Percentiles rank a stretch among this genome's conserved stretches.
These are phyloP conservation scores for Dianthus caryophyllus DNA, from an alignment of 148 eudicot genomes.

Conservation along the genomic window DNA sequence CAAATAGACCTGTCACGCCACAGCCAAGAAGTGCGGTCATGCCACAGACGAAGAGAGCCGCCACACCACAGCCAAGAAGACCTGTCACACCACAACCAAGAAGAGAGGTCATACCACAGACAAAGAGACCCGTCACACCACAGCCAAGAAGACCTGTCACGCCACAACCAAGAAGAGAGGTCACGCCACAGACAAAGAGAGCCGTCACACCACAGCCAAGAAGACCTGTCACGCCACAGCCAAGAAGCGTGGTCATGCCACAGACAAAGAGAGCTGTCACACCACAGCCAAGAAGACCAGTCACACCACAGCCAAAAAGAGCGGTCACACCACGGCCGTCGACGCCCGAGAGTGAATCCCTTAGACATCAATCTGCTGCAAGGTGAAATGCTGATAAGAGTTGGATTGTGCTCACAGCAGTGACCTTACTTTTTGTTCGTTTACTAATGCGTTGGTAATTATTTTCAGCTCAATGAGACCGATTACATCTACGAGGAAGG, in stretches of 20 bases:
- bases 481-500: slow-evolving; percentile 22
- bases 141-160: slow-evolving; percentile 22
- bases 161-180: too few relatives aligned
- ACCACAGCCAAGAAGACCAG: too few relatives aligned
- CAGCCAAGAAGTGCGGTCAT: slow-evolving; percentile 15
- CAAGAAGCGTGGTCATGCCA: too few relatives aligned
- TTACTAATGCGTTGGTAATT: neutral
- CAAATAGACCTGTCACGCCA: slow-evolving; percentile 21
- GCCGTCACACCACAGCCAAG: slow-evolving; percentile 22
- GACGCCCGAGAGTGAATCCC: slow-evolving; percentile 25
- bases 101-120: too few relatives aligned
- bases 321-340: slow-evolving; percentile 23
- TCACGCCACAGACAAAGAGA: slow-evolving; percentile 28
- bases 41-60: too few relatives aligned
- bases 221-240: slow-evolving; percentile 23
- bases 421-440: neutral
- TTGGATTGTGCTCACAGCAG: neutral
- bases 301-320: slow-evolving; percentile 18
- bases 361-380: slow-evolving; percentile 32
- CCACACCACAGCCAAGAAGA: slow-evolving; percentile 17
- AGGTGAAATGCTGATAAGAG: slow-evolving; percentile 30
- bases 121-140: too few relatives aligned
- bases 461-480: slow-evolving; percentile 30
- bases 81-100: slow-evolving; percentile 21
- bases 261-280: too few relatives aligned